Conservation (phyloP, 1,139 yeast species). For the Blastobotrys buckinghamii region DNA sequence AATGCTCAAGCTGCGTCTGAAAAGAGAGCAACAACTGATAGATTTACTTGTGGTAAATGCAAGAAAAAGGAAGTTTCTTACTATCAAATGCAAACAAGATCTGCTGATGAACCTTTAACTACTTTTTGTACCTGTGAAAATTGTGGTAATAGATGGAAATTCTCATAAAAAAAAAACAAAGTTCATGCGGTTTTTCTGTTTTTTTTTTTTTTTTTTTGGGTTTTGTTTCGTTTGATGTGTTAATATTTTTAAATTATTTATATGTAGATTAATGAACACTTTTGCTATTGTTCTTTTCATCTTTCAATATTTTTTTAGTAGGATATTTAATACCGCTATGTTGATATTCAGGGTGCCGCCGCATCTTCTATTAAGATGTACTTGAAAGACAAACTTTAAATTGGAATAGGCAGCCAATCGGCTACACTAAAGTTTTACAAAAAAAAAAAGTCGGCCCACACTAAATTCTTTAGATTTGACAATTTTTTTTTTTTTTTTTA, state of each 20-base stretch:
- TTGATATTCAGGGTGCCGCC: too few relatives aligned
- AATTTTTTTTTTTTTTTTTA: too few relatives aligned
- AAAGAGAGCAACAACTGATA: constrained; percentile 90
- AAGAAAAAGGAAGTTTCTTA: constrained; percentile 94
- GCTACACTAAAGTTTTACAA: too few relatives aligned
- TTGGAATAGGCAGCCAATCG: too few relatives aligned
- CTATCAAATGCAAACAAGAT: constrained; percentile 95
- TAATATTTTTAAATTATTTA: background rate
- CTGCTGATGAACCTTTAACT: constrained; percentile 98
- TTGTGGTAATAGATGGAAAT: constrained; percentile 98
- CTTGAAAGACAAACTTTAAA: too few relatives aligned
- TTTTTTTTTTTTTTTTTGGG: background rate
- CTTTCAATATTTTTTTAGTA: background rate
- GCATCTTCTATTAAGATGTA: too few relatives aligned
- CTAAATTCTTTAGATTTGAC: too few relatives aligned
- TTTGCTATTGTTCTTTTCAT: background rate
- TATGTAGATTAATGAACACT: background rate
- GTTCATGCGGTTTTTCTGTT: background rate
- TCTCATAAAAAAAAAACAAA: constrained; percentile 33
- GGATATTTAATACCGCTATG: too few relatives aligned
- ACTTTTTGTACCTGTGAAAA: constrained; percentile 97
- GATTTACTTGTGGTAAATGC: constrained; percentile 97
- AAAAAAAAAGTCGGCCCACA: background rate
- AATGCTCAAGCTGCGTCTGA: constrained; percentile 99
- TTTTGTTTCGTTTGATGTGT: background rate